A percentile compares a stretch with the other conserved stretches of the same genome.
phyloP scores from a whole-genome alignment of 257 asterid genomes.

The Lycium ferocissimum region DNA sequence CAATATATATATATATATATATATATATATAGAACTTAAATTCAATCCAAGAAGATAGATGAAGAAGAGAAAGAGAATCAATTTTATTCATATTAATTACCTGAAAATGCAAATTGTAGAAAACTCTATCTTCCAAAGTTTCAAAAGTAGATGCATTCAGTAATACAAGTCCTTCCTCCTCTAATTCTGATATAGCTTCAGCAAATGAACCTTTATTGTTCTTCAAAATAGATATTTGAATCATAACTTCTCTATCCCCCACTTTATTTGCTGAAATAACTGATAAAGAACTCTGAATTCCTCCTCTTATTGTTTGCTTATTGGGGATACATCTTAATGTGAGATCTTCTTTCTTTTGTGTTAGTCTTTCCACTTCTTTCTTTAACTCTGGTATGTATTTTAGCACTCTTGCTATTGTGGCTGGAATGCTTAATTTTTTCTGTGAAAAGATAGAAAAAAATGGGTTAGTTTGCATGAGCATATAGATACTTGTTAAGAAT shows the following conservation, averaged over 20 bases:
- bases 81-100: not conserved
- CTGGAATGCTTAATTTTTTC: constrained; percentile 31
- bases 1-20: no score
- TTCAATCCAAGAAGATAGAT: no score
- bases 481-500: no score
- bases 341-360: constrained; percentile 27
- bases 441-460: not conserved
- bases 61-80: not conserved
- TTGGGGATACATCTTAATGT: not conserved
- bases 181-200: constrained; percentile 22
- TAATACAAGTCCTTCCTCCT: constrained; percentile 20
- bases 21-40: no score
- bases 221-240: constrained; percentile 25
- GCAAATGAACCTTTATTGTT: not conserved
- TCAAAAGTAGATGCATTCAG: constrained; percentile 23
- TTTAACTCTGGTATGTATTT: constrained; percentile 33
- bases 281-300: not conserved
- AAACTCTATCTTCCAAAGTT: not conserved
- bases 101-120: constrained; percentile 31
- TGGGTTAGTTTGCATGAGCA: no score
- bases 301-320: not conserved
- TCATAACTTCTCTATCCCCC: constrained; percentile 25
- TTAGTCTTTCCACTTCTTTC: constrained; percentile 27
- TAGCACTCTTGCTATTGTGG: constrained; percentile 1
- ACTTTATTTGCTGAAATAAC: not conserved